A percentile compares a stretch with the other conserved stretches of the same genome.
These are phyloP conservation scores for Phytopythium boreale DNA, from an alignment of 352 stramenopile genomes.

Conservation along the genomic window DNA sequence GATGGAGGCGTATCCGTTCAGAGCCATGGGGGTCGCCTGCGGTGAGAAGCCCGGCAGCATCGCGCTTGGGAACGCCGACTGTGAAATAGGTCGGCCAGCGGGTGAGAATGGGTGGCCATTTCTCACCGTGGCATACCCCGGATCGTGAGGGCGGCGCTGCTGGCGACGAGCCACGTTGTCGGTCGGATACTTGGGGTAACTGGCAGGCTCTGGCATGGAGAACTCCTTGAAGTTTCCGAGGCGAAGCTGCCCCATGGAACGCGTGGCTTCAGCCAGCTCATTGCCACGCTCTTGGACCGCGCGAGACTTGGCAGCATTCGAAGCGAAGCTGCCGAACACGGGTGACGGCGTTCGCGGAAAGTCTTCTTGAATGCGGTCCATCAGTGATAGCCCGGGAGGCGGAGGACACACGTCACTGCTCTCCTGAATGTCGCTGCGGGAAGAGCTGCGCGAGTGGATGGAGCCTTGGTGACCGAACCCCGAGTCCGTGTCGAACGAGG, in stretches of 20 bases:
- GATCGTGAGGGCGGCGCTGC: background rate
- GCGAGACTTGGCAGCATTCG: background rate
- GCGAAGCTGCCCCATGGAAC: constrained; percentile 19
- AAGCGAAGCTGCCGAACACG: constrained; percentile 33
- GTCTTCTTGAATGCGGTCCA: constrained; percentile 80
- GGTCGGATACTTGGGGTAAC: background rate
- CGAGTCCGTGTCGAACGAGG: constrained; percentile 18
- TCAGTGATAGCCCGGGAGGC: constrained; percentile 48
- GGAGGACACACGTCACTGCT: constrained; percentile 16
- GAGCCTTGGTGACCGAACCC: constrained; percentile 18
- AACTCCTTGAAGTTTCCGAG: constrained; percentile 21
- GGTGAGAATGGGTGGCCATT: background rate
- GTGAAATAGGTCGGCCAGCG: background rate
- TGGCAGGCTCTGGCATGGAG: background rate
- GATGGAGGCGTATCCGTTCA: background rate
- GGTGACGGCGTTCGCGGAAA: constrained; percentile 70
- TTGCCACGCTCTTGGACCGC: background rate
- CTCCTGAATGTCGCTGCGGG: constrained; percentile 15
- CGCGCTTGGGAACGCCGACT: background rate
- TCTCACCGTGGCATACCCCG: background rate
- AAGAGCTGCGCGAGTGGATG: constrained; percentile 15
- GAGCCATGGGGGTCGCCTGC: background rate
- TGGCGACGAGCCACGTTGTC: background rate
- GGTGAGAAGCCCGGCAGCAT: constrained; percentile 1
- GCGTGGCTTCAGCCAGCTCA: background rate